Base-by-base conservation (phyloP, 495 filamentous ascomycete genomes). In the Viridothelium virens region DNA sequence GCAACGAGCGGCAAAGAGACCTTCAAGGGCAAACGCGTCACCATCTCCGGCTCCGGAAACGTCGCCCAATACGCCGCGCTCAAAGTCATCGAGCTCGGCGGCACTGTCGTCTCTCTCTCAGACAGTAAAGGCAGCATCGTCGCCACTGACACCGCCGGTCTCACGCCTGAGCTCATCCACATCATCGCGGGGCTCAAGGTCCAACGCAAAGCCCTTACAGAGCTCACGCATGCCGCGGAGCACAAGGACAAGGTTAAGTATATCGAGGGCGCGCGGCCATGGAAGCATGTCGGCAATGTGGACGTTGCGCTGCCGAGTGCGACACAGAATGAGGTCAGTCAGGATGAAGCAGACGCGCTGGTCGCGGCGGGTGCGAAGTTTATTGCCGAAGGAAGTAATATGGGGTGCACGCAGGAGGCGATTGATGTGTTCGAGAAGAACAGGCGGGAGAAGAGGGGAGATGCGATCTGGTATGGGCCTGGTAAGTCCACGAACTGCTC, bases 51-150 rank as follows among this genome's bases (percentile, higher is more conserved):
- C 64, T 97, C 94, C 68, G 94, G 94, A 66, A 98, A 98, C 81
- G 94, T 98, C 62, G 94, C 94, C 62, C 94, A 98, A 82, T 97
- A 92, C 83, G 92, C 94, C 25, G 94, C 94, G 9, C 87, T 98
- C 67, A 98, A 98, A 82, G 88, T 85, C 78, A 92, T 97, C 74
- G 93, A 98, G 83, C 90, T 97, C 68, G 94, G 94, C 69, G 94
- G 88, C 64, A 94, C 83, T 66, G 89, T 98, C 66, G 82, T 97
- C 74, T 96, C 94, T 25, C 89, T 98, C 67, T 97, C 93, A 70
- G 94, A 98, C 84, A 90, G 86, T 76, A 87, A 91, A 81, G 94
- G 94, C 68, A 77, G 86, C 62, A 82, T 98, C 67, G 78, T 97
- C 75, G 86, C 89, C 74, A 79, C 76, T 31, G 86, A 78, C 67